phyloP scores from a whole-genome alignment of 768 basidiomycete species.

The Amanita fuliginea region DNA sequence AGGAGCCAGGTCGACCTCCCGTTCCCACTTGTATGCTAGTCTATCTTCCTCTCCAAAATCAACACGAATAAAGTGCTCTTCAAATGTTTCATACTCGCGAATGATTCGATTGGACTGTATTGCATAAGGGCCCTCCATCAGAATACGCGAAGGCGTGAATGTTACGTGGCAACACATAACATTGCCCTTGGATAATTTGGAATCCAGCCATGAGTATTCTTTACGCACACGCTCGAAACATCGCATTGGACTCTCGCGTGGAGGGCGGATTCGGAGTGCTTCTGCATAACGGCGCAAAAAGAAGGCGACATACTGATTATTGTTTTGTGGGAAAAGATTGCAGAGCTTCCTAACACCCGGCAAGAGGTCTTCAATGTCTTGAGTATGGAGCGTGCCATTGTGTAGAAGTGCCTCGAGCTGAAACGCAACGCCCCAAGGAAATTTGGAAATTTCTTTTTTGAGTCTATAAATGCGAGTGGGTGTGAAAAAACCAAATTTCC shows the following conservation, averaged over 20 bases:
- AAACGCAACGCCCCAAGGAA: constrained; percentile 63
- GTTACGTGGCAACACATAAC: constrained; percentile 70
- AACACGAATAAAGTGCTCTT: constrained; percentile 70
- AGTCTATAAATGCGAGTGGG: constrained; percentile 34
- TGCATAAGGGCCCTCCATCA: constrained; percentile 68
- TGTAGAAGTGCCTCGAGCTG: constrained; percentile 64
- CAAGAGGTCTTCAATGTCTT: constrained; percentile 38
- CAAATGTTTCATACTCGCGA: constrained; percentile 46
- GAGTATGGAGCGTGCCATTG: constrained; percentile 51
- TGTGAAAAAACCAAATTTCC: constrained; percentile 38
- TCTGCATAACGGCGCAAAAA: constrained; percentile 47
- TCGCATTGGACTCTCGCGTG: constrained; percentile 24
- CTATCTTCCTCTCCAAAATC: constrained; percentile 80
- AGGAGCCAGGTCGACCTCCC: constrained; percentile 44
- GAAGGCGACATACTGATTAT: constrained; percentile 24
- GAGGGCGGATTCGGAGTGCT: constrained; percentile 30
- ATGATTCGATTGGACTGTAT: constrained; percentile 77
- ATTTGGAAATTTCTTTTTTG: constrained; percentile 27
- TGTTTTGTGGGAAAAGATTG: constrained; percentile 14
- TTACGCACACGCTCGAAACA: constrained; percentile 29
- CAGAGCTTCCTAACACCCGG: constrained; percentile 32
- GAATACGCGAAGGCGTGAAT: constrained; percentile 62
- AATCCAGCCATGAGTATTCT: constrained; percentile 15
- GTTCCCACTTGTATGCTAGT: constrained; percentile 62
- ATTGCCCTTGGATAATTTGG: constrained; percentile 21